phyloP scores from a whole-genome alignment of 257 asterid genomes.

The Buddleja alternifolia region DNA sequence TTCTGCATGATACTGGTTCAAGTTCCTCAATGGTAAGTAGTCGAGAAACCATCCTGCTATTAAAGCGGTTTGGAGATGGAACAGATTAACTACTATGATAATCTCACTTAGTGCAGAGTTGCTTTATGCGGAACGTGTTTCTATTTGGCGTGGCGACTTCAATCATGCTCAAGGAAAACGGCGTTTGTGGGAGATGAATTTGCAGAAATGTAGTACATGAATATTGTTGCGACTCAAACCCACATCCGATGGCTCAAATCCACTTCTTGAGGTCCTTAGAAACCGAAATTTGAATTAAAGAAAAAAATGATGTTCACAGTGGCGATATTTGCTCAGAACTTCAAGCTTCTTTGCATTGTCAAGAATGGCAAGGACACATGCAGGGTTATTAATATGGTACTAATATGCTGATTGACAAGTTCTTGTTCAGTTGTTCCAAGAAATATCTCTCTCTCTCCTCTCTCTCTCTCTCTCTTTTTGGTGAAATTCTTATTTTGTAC shows the following conservation, averaged over 20 bases:
- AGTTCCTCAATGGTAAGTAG: constrained; percentile 67
- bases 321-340: constrained; percentile 82
- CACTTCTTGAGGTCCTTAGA: constrained; percentile 53
- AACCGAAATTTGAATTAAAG: constrained; percentile 53
- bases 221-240: constrained; percentile 74
- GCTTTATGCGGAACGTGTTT: constrained; percentile 88
- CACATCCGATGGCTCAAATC: constrained; percentile 67
- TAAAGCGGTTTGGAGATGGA: not conserved
- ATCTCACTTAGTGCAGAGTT: constrained; percentile 58
- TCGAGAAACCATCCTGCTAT: not conserved
- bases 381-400: too few species aligned
- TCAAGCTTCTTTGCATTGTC: too few species aligned
- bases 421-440: too few species aligned
- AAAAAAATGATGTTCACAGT: constrained; percentile 69
- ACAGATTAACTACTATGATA: constrained; percentile 18
- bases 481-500: too few species aligned
- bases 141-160: constrained; percentile 82
- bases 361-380: too few species aligned
- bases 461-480: too few species aligned
- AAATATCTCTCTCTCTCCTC: too few species aligned
- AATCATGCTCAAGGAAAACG: constrained; percentile 54
- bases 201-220: constrained; percentile 80
- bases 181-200: constrained; percentile 66
- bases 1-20: constrained; percentile 79
- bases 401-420: too few species aligned